These are phyloP conservation scores for Ensete glaucum DNA, from an alignment of 176 grass and related monocot species.

Conservation along the genomic window DNA sequence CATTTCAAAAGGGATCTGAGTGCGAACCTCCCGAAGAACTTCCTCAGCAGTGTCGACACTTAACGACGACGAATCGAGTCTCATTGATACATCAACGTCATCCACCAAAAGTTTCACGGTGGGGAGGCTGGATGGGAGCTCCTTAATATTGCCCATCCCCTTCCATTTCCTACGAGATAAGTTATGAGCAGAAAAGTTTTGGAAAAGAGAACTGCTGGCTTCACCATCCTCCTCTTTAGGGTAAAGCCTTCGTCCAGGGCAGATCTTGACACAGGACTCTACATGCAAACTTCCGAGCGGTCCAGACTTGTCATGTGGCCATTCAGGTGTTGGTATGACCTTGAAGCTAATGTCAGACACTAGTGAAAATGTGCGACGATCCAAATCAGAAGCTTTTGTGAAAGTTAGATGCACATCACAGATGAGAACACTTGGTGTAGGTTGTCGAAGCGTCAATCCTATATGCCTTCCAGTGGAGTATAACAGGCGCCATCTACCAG, in stretches of 20 bases:
- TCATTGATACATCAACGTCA: slow-evolving; percentile 52
- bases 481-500: slow-evolving; percentile 73
- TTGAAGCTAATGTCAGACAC: slow-evolving; percentile 70
- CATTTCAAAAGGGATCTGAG: slow-evolving; percentile 70
- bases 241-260: slow-evolving; percentile 50
- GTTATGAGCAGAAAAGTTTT: slow-evolving; percentile 21
- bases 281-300: slow-evolving; percentile 41
- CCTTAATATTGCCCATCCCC: slow-evolving; percentile 34
- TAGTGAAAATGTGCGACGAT: slow-evolving; percentile 32
- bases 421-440: slow-evolving; percentile 55
- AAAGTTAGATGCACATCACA: slow-evolving; percentile 54
- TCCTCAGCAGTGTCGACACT: slow-evolving; percentile 36
- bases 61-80: slow-evolving; percentile 28
- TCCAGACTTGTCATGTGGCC: slow-evolving; percentile 90
- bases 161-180: slow-evolving; percentile 45
- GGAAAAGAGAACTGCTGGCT: slow-evolving; percentile 13
- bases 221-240: slow-evolving; percentile 36
- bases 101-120: slow-evolving; percentile 35
- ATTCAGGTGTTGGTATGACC: slow-evolving; percentile 60
- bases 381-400: slow-evolving; percentile 12
- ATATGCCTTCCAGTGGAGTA: slow-evolving; percentile 89
- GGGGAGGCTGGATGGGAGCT: slow-evolving; percentile 58
- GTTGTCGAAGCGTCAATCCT: slow-evolving; percentile 75
- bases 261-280: slow-evolving; percentile 40
- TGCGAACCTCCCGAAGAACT: slow-evolving; percentile 64